These are phyloP conservation scores for Vaccinium darrowii DNA, from an alignment of 148 eudicot genomes.

Conservation along the genomic window DNA sequence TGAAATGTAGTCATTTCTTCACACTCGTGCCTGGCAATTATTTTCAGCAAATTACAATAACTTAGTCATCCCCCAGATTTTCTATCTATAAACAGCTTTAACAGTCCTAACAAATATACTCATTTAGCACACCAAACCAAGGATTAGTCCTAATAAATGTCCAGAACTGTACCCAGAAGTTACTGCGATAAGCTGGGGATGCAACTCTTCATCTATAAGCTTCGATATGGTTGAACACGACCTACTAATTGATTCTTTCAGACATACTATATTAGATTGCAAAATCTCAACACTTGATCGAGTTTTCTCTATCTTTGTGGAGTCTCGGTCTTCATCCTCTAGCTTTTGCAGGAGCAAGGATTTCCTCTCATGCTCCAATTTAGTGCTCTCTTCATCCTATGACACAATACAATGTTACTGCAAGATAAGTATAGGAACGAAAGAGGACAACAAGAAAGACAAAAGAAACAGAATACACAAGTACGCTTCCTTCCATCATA, in stretches of 20 bases:
- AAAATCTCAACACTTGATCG: conserved; percentile 45
- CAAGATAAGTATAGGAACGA: conserved; percentile 15
- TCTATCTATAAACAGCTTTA: background rate
- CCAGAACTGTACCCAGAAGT: conserved; percentile 53
- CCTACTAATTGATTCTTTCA: conserved; percentile 49
- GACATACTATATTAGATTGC: conserved; percentile 48
- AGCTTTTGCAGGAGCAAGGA: conserved; percentile 47
- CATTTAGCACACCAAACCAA: conserved; percentile 7
- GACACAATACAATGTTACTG: conserved; percentile 1
- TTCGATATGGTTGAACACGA: conserved; percentile 45
- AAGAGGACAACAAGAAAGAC: background rate
- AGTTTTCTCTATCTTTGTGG: conserved; percentile 57
- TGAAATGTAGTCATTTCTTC: background rate
- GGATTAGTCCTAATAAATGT: background rate
- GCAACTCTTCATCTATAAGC: conserved; percentile 56
- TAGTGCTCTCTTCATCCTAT: conserved; percentile 67
- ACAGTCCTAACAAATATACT: background rate
- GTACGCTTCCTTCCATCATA: background rate
- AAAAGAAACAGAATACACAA: background rate
- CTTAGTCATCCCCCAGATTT: background rate
- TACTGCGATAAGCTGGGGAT: conserved; percentile 67
- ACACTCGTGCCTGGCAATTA: background rate
- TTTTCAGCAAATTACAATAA: background rate
- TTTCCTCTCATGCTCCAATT: conserved; percentile 54
- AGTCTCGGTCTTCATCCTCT: conserved; percentile 54